Conservation (phyloP, 2,329 filamentous ascomycete species). For the Mycosphaerella sp. region DNA sequence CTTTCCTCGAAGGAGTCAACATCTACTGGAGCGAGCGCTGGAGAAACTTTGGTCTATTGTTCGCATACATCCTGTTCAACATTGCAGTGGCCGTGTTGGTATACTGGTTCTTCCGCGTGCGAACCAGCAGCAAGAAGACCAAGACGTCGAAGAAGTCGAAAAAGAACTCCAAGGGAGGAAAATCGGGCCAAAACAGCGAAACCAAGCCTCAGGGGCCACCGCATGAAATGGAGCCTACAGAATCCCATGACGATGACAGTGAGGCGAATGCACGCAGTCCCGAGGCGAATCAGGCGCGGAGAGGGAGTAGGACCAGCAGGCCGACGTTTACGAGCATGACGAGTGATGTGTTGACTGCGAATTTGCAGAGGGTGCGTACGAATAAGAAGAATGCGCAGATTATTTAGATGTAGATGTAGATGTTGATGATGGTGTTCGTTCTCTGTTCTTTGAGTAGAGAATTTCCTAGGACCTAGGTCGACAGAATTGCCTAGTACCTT, state of each 20-base stretch:
- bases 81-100: constrained; percentile 52
- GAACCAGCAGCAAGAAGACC: constrained; percentile 20
- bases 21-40: constrained; percentile 50
- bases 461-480: too few species aligned
- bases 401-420: constrained; percentile 1
- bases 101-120: constrained; percentile 59
- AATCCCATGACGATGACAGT: constrained; percentile 2
- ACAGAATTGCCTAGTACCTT: too few species aligned
- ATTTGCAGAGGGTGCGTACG: constrained; percentile 16
- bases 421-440: too few species aligned
- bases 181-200: constrained; percentile 4
- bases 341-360: constrained; percentile 15
- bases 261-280: constrained; percentile 3
- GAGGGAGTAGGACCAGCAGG: constrained; percentile 1
- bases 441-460: too few species aligned
- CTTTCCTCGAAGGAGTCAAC: constrained; percentile 40
- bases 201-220: constrained; percentile 4
- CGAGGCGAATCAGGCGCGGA: constrained; percentile 4
- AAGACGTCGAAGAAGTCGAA: constrained; percentile 19
- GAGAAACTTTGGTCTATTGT: constrained; percentile 66
- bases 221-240: neutral
- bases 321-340: constrained; percentile 8
- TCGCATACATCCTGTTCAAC: constrained; percentile 61
- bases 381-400: constrained; percentile 21
- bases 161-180: constrained; percentile 7